phyloP scores from a whole-genome alignment of 75 land plant species.

The Sequoiadendron giganteum region DNA sequence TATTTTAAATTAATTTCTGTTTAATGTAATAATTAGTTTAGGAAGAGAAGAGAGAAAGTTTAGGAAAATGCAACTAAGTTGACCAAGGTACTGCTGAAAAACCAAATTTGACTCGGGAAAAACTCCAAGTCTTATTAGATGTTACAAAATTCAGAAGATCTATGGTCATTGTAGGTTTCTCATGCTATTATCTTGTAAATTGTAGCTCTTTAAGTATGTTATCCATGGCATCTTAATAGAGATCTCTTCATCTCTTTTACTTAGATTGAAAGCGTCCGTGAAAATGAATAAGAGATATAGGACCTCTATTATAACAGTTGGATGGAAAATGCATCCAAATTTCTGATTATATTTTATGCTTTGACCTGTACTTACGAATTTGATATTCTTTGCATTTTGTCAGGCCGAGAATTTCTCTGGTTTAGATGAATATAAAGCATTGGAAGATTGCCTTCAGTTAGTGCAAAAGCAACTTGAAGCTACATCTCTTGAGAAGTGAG shows the following conservation, averaged over 20 bases:
- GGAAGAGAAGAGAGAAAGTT: neutral
- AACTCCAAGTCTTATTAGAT: neutral
- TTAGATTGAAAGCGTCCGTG: neutral
- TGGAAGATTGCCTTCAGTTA: slow-evolving; percentile 8
- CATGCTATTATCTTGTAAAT: neutral
- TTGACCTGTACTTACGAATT: neutral
- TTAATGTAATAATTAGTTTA: no score
- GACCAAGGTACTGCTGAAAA: neutral
- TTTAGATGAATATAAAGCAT: slow-evolving; percentile 9
- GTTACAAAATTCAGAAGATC: neutral
- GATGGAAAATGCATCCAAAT: neutral
- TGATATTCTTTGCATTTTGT: neutral
- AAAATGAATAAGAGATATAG: neutral
- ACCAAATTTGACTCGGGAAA: neutral
- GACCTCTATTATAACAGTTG: neutral
- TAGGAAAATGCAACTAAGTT: neutral
- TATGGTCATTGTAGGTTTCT: neutral
- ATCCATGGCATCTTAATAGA: neutral
- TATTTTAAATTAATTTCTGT: no score
- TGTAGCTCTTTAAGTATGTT: neutral
- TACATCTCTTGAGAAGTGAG: neutral
- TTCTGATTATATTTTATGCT: neutral
- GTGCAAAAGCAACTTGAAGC: neutral
- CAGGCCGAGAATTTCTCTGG: slow-evolving; percentile 10
- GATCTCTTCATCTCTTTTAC: neutral